Conservation (phyloP, 768 basidiomycete species). For the Favolaschia claudopus region DNA sequence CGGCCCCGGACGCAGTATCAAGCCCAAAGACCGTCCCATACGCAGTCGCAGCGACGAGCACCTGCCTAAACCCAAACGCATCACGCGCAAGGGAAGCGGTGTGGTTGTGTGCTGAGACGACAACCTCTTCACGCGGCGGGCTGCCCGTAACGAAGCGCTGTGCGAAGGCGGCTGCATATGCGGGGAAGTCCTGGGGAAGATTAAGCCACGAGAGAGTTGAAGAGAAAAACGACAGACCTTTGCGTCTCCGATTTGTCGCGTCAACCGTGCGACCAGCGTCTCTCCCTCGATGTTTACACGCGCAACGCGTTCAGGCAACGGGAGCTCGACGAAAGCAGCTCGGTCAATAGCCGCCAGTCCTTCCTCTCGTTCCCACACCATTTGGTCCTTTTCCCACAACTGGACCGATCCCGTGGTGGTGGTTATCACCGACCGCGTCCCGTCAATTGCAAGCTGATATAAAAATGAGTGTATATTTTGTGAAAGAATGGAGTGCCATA, state of each 20-base stretch:
- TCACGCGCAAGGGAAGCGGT: constrained; percentile 64
- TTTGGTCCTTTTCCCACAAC: constrained; percentile 67
- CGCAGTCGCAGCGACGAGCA: constrained; percentile 75
- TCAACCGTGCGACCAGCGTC: constrained; percentile 56
- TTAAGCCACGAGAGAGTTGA: background rate
- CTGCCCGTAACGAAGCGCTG: constrained; percentile 77
- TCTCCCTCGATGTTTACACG: constrained; percentile 54
- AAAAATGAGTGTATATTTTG: background rate
- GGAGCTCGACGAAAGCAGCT: constrained; percentile 80
- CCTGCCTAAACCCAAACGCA: constrained; percentile 85
- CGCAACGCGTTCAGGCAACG: constrained; percentile 45
- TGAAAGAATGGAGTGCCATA: constrained; percentile 39
- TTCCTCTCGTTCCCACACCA: constrained; percentile 86
- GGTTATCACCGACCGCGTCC: constrained; percentile 59
- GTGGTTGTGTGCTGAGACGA: constrained; percentile 41
- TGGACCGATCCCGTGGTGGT: constrained; percentile 83
- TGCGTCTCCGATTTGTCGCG: constrained; percentile 65
- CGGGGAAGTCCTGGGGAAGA: constrained; percentile 66
- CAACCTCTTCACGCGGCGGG: constrained; percentile 48
- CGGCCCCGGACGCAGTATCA: constrained; percentile 78
- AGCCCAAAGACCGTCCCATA: constrained; percentile 83
- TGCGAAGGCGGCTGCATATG: constrained; percentile 69
- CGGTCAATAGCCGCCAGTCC: constrained; percentile 67
- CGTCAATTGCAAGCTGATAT: constrained; percentile 60
- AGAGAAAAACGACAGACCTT: constrained; percentile 50